These are phyloP conservation scores for Capronia coronata DNA, from an alignment of 2,329 filamentous ascomycete genomes.

Conservation along the genomic window DNA sequence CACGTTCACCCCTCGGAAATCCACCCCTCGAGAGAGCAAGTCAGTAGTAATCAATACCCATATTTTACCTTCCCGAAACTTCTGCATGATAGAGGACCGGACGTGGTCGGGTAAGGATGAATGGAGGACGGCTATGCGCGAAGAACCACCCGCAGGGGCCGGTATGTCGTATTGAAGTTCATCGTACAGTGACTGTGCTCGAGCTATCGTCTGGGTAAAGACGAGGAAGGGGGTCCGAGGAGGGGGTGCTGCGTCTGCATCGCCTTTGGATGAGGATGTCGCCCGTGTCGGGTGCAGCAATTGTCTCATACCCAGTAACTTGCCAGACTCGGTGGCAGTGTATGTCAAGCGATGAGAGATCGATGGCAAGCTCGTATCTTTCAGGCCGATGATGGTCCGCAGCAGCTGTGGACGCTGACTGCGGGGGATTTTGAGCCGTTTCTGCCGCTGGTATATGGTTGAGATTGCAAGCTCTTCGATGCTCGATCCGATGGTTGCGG, in stretches of 20 bases:
- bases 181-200: slow-evolving; percentile 77
- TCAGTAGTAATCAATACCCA: slow-evolving; percentile 98
- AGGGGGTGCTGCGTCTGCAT: slow-evolving; percentile 47
- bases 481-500: slow-evolving; percentile 91
- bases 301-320: slow-evolving; percentile 83
- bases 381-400: slow-evolving; percentile 87
- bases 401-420: slow-evolving; percentile 51
- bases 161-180: slow-evolving; percentile 95
- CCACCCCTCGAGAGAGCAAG: slow-evolving; percentile 81
- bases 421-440: slow-evolving; percentile 34
- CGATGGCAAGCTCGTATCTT: slow-evolving; percentile 91
- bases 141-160: slow-evolving; percentile 72
- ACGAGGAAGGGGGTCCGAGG: slow-evolving; percentile 86
- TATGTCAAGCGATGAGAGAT: slow-evolving; percentile 85
- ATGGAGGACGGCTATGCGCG: slow-evolving; percentile 83
- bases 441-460: slow-evolving; percentile 55
- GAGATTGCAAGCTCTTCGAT: slow-evolving; percentile 71
- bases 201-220: slow-evolving; percentile 91
- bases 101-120: slow-evolving; percentile 71
- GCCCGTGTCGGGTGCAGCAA: slow-evolving; percentile 62
- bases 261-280: slow-evolving; percentile 43
- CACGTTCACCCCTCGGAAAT: slow-evolving; percentile 90
- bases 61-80: slow-evolving; percentile 83
- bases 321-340: slow-evolving; percentile 86
- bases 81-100: slow-evolving; percentile 75